Conservation (phyloP, 2,329 filamentous ascomycete genomes). For the Cercospora sp. region DNA sequence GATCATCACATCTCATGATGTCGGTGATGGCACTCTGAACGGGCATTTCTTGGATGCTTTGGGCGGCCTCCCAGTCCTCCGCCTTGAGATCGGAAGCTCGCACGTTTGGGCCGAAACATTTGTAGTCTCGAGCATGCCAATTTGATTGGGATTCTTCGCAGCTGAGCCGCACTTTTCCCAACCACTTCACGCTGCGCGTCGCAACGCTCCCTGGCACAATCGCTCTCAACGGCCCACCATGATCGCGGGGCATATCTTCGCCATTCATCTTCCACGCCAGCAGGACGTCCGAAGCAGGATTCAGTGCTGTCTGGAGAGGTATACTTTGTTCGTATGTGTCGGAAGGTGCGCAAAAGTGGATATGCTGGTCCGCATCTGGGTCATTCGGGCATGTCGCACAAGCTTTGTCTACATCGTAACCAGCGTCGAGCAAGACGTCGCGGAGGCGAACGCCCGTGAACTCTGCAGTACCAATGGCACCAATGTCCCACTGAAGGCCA, state of each 20-base stretch:
- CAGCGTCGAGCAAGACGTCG: conserved; percentile 59
- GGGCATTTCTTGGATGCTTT: conserved; percentile 67
- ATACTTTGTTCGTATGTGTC: conserved; percentile 31
- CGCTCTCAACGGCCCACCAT: conserved; percentile 63
- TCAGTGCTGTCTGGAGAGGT: conserved; percentile 51
- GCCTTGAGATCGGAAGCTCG: conserved; percentile 46
- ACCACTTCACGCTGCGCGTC: conserved; percentile 64
- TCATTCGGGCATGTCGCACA: conserved; percentile 34
- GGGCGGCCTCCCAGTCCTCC: conserved; percentile 61
- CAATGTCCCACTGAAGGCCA: conserved; percentile 60
- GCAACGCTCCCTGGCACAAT: conserved; percentile 66
- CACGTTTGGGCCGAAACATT: conserved; percentile 60
- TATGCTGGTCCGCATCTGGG: conserved; percentile 47
- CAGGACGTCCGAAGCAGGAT: conserved; percentile 62
- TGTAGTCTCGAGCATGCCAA: conserved; percentile 69
- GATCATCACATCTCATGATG: conserved; percentile 28
- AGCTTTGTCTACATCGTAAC: conserved; percentile 44
- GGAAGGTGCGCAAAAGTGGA: conserved; percentile 50
- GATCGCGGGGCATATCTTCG: conserved; percentile 62
- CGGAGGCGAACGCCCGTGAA: conserved; percentile 60
- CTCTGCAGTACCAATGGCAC: conserved; percentile 61
- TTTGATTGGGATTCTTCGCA: conserved; percentile 66
- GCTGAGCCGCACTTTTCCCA: conserved; percentile 60
- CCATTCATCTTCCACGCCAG: conserved; percentile 73
- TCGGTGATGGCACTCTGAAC: conserved; percentile 66